These are phyloP conservation scores for Cardiospermum halicacabum DNA, from an alignment of 345 rosid genomes.

Conservation along the genomic window DNA sequence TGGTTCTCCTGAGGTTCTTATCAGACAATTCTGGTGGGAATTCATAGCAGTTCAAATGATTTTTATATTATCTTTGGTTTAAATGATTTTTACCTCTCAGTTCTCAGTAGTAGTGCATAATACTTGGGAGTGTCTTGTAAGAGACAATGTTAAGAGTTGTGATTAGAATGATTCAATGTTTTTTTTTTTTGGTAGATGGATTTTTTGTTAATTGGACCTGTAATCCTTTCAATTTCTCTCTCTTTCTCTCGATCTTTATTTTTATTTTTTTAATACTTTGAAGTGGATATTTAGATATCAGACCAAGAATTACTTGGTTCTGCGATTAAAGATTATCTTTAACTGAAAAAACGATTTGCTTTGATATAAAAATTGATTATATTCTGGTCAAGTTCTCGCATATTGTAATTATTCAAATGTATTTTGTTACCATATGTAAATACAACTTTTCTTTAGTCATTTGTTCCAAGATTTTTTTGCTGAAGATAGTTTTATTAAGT, in stretches of 20 bases:
- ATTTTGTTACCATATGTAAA: neutral
- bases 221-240: neutral
- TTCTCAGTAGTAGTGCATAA: neutral
- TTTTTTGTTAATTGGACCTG: neutral
- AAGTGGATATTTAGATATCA: neutral
- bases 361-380: neutral
- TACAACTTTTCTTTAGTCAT: neutral
- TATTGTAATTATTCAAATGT: neutral
- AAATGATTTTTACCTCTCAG: neutral
- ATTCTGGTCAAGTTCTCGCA: neutral
- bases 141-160: neutral
- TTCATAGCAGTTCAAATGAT: too few species aligned
- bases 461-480: neutral
- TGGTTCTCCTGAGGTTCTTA: too few species aligned
- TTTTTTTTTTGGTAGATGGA: neutral
- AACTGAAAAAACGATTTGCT: neutral
- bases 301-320: neutral
- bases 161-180: neutral
- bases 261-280: too few species aligned
- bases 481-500: too few species aligned
- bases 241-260: too few species aligned
- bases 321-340: neutral
- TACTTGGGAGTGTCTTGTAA: neutral
- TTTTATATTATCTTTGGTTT: conserved; percentile 3
- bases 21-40: too few species aligned